These are phyloP conservation scores for Sphaceloma murrayae DNA, from an alignment of 2,329 filamentous ascomycete species.

Conservation along the genomic window DNA sequence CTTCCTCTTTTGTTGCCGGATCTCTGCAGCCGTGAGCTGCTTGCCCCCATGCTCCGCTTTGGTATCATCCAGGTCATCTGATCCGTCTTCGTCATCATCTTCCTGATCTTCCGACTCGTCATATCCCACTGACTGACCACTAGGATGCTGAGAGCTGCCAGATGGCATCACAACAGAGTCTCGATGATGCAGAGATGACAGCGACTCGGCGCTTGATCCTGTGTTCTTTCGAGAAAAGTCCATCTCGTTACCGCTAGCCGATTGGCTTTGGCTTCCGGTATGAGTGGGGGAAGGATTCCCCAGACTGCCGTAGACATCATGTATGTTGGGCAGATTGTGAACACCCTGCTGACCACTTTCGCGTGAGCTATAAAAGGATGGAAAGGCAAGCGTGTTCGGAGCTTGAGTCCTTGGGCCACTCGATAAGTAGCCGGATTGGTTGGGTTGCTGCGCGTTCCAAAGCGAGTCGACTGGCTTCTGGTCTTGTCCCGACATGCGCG, in stretches of 20 bases:
- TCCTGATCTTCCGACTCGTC: constrained; percentile 30
- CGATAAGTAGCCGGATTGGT: constrained; percentile 27
- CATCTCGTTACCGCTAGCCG: constrained; percentile 16
- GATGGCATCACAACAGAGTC: constrained; percentile 16
- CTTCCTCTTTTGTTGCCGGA: constrained; percentile 42
- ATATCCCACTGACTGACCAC: not conserved
- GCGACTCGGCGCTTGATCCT: constrained; percentile 10
- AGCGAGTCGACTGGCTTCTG: constrained; percentile 35
- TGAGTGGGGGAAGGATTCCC: constrained; percentile 4
- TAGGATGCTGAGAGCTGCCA: constrained; percentile 3
- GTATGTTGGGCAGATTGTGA: constrained; percentile 18
- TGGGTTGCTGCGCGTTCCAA: constrained; percentile 34
- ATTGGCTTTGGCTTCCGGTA: constrained; percentile 20
- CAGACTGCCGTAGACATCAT: constrained; percentile 24
- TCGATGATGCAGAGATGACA: constrained; percentile 9
- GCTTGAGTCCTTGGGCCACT: constrained; percentile 20
- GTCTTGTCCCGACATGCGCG: constrained; percentile 42
- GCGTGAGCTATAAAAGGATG: constrained; percentile 28
- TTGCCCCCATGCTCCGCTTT: constrained; percentile 23
- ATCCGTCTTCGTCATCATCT: constrained; percentile 26
- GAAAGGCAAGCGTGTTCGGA: constrained; percentile 30
- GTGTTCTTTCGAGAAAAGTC: constrained; percentile 12
- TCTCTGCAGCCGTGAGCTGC: constrained; percentile 38
- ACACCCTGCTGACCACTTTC: constrained; percentile 11
- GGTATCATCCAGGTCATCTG: constrained; percentile 20